Evolutionary conservation across 1,139 yeast genomes (phyloP), one percentile per base, ranked within the genome.

Genomic region (Chernovozyma aurita): DNA sequence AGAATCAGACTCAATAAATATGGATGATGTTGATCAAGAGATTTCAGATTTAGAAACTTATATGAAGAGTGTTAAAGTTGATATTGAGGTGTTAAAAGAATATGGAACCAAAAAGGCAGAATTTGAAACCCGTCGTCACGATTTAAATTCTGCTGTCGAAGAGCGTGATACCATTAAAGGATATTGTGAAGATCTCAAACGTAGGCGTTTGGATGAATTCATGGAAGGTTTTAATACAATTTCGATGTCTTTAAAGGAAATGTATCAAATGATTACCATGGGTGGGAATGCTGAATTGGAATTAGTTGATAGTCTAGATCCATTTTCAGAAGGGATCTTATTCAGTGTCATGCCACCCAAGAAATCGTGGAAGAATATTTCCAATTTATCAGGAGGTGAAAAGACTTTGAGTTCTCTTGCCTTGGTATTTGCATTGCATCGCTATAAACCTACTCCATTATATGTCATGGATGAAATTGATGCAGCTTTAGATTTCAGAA

Each of bases 401-500:
- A 94, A 94, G 62, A 94, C 99, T 0, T 72, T 94, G 47, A 85
- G 95, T 53, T 92, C 98, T 0, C 70, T 94, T 50, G 98, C 98
- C 0, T 70, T 94, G 46, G 98, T 94, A 4, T 94, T 94, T 73
- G 98, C 98, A 0, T 73, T 94, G 31, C 98, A 94, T 57, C 86
- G 85, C 49, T 94, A 87, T 58, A 92, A 88, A 55, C 99, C 99
- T 1, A 94, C 98, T 0, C 98, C 99, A 6, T 65, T 94, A 33
- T 94, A 94, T 56, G 98, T 94, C 26, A 94, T 94, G 99, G 99
- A 94, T 65, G 99, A 94, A 63, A 92, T 94, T 49, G 99, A 94
- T 64, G 99, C 99, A 0, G 99, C 99, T 1, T 72, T 94, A 48
- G 99, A 94, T 64, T 94, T 92, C 63, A 71, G 97, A 55, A 94